Evolutionary conservation across 2,329 filamentous ascomycete species (phyloP), one percentile per base, ranked within the genome.

Genomic region (Trichoderma koningiopsis): DNA sequence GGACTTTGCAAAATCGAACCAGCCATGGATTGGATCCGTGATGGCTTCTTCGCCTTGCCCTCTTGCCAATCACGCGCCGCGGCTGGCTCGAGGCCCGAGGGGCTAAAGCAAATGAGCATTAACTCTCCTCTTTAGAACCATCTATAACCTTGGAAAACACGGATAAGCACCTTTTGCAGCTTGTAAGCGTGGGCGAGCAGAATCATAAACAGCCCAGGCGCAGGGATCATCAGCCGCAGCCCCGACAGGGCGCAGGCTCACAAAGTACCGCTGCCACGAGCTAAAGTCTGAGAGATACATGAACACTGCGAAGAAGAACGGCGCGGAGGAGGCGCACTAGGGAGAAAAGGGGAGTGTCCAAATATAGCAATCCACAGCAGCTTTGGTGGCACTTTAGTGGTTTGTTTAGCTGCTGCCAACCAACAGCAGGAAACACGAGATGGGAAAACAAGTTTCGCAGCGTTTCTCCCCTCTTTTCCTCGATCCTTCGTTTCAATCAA

Each of bases 201-300:
- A 55, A 55, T 31, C 52, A 35, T 35, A 13, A 35, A 35, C 33
- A 35, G 33, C 33, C 33, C 33, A 52, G 40, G 27, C 40, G 65
- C 65, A 68, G 57, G 65, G 65, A 55, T 68, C 56, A 37, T 68
- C 65, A 68, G 65, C 65, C 65, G 65, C 65, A 68, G 65, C 65
- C 65, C 65, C 56, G 57, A 68, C 56, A 57, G 56, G 65, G 65
- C 65, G 65, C 65, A 68, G 65, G 57, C 65, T 68, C 65, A 61
- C 64, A 43, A 47, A 43, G 40, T 43, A 43, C 40, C 40, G 37
- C 16, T 49, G 8, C 22, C 22, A 24, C 47, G 11, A 24, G 47
- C 27, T 40, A 43, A 43, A 66, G 53, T 66, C 63, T 57, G 63
- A 66, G 57, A 40, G 33, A 56, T 37, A 33, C 47, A 40, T n/a